Evolutionary conservation across 371 early-diverging fungal genomes (phyloP), one percentile per base, ranked within the genome.

Genomic region (Lichtheimia ramosa): DNA sequence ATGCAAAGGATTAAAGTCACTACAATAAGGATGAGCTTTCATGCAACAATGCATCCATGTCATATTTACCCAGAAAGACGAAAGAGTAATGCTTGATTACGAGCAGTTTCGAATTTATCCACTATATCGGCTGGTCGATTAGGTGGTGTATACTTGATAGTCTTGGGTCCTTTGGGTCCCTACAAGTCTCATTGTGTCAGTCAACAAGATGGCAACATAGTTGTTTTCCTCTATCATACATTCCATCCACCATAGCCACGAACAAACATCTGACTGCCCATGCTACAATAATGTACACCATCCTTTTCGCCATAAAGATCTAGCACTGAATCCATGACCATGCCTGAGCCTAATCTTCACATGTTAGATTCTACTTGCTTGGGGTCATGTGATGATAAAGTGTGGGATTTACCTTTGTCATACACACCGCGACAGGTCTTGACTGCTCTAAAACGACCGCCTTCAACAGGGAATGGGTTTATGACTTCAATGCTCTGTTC

Each of bases 1-100:
- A 67, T 90, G 90, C 25, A 89, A 64, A 3, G 86, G 86, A 67
- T 89, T 89, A 66, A 80, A 88, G 63, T 89, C 89, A 28, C 84
- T 79, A 56, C 15, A 21, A 21, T 10, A 28, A 28, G 24, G 8
- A 24, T 25, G 2, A 52, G 49, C 15, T 46, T 14, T 21, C 21
- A 46, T 46, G 5, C 12, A 14, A 18, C 46, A 18, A 34, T 34
- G 34, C 5, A 25, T 3, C 34, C 34, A 34, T 34, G 10, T 34
- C 34, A 0, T 24, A 65, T 1, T 66, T 67, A 73, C 73, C 86
- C 86, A 27, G 83, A 84, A 23, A 89, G 66, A 55, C 90, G 85
- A 65, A 85, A 89, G 16, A 90, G 64, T 42, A 88, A 71, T 15
- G 90, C 90, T 56, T 87, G 85, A 16, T 79, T 74, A 8, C 62